phyloP scores from a whole-genome alignment of 2,329 filamentous ascomycete genomes.

The Rutstroemia sp. region DNA sequence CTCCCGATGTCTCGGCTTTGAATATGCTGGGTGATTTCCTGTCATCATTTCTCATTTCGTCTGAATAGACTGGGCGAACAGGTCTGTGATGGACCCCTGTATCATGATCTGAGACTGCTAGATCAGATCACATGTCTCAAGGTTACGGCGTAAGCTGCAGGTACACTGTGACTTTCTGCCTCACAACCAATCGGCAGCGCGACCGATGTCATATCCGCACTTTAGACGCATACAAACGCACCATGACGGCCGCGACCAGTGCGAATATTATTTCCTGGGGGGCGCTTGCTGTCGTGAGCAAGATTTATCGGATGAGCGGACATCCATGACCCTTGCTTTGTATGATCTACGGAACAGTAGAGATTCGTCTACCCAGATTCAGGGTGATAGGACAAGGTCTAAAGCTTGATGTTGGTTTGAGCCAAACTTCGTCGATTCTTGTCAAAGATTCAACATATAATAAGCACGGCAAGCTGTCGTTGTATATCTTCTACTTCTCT shows the following conservation, averaged over 20 bases:
- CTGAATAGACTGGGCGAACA: neutral
- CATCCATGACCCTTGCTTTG: neutral
- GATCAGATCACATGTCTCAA: neutral
- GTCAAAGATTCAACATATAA: constrained; percentile 21
- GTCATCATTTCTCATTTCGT: neutral
- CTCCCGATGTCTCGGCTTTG: neutral
- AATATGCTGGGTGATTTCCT: neutral
- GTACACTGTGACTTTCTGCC: neutral
- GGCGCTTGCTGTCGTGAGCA: neutral
- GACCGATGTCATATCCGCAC: neutral
- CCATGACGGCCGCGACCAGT: neutral
- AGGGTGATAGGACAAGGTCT: neutral
- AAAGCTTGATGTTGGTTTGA: constrained; percentile 11
- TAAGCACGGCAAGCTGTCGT: constrained; percentile 9
- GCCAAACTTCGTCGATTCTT: constrained; percentile 9
- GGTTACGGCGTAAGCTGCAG: too few relatives aligned
- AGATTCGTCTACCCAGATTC: neutral
- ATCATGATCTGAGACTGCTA: neutral
- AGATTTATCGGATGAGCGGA: neutral
- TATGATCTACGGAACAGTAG: neutral
- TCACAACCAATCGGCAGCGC: neutral
- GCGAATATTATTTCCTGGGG: neutral
- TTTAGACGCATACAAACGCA: neutral
- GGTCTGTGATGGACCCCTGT: neutral
- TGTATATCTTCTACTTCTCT: constrained; percentile 10